Percentiles rank a stretch among this genome's conserved stretches.
These are phyloP conservation scores for Pythium monospermum DNA, from an alignment of 352 stramenopile genomes.

Conservation along the genomic window DNA sequence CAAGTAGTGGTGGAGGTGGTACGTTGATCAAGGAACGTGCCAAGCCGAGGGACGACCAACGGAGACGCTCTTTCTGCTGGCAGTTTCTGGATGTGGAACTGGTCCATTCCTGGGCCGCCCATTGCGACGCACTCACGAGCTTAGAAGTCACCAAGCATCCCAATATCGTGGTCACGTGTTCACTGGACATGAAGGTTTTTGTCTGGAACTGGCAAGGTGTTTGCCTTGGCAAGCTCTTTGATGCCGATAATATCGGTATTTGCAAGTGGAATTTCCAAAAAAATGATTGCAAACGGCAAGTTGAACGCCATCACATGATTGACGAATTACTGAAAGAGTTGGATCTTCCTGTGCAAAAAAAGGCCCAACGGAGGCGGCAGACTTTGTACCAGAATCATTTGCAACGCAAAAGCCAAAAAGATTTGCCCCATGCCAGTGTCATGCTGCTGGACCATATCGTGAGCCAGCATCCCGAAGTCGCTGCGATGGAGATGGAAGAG, in stretches of 20 bases:
- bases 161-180: constrained; percentile 57
- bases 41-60: background rate
- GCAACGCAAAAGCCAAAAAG: constrained; percentile 37
- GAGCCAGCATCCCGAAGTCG: constrained; percentile 54
- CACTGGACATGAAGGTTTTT: constrained; percentile 60
- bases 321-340: constrained; percentile 36
- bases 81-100: constrained; percentile 31
- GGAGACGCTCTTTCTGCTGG: constrained; percentile 15
- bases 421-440: constrained; percentile 37
- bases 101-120: constrained; percentile 40
- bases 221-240: constrained; percentile 63
- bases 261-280: constrained; percentile 53
- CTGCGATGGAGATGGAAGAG: constrained; percentile 24
- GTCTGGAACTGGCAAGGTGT: constrained; percentile 62
- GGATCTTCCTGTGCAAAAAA: constrained; percentile 41
- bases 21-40: constrained; percentile 9
- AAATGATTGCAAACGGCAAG: constrained; percentile 42
- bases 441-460: constrained; percentile 69
- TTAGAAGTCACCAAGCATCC: constrained; percentile 53
- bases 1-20: constrained; percentile 2
- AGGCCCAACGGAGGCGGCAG: constrained; percentile 31
- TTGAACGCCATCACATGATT: constrained; percentile 37
- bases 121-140: constrained; percentile 45
- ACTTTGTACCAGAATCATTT: constrained; percentile 48
- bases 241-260: constrained; percentile 40